Base-by-base conservation (phyloP, 2,329 filamentous ascomycete genomes). In the Pestalotiopsis sp. region DNA sequence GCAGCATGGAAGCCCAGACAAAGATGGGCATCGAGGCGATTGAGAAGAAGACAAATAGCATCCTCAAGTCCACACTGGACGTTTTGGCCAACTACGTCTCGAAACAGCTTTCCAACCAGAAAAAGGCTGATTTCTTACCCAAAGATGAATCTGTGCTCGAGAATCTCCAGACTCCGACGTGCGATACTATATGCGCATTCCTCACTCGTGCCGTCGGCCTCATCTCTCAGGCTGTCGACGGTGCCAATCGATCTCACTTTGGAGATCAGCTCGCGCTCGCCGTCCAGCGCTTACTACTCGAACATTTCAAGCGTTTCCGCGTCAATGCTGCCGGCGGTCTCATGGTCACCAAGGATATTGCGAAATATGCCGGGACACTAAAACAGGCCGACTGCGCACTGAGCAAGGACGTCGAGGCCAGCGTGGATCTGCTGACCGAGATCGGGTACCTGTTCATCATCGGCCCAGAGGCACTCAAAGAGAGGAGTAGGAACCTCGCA, bases 401-500 rank as follows among this genome's bases (percentile, higher is more conserved):
- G 56, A 86, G 88, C 66, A 91, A 90, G 74, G 89, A 92, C 56
- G 89, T 90, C 63, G 87, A 89, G 73, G 86, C 86, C 27, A 88
- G 89, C 66, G 89, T 98, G 72, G 95, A 99, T 82, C 89, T 97
- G 60, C 82, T 99, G 70, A 91, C 94, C 31, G 96, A 99, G 84
- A 94, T 99, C 69, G 95, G 95, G 12, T 98, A 95, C 77, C 83
- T 99, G 66, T 99, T 99, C 79, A 97, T 99, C 72, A 93, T 99
- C 75, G 93, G 94, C 2, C 89, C 91, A 12, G 92, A 95, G 79
- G 92, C 92, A 45, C 82, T 95, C 70, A 85, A 89, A 64, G 92
- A 95, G 80, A 87, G 92, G 74, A 87, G 90, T 66, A 84, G 91
- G 68, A 89, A 88, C 69, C 80, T 92, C 69, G 84, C 80, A 77